Base-by-base conservation (phyloP, 1,284 basidiomycete genomes). In the Melampsora americana region DNA sequence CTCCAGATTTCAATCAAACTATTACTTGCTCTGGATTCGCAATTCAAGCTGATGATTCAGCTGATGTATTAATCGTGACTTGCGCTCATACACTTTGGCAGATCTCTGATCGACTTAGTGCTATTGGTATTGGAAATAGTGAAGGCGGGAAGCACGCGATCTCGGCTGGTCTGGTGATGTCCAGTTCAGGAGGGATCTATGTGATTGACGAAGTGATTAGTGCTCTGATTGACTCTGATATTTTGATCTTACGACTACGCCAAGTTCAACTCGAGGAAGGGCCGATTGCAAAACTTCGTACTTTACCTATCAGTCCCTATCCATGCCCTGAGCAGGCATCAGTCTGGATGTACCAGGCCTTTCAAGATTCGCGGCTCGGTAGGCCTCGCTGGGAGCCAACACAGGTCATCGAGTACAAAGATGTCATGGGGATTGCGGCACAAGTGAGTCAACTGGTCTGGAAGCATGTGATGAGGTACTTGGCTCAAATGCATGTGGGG, bases 11-110 rank as follows among this genome's bases (percentile, higher is more conserved):
- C 30, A 44, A 65, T 11, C 62, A 65, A 23, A 44, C 32, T 14
- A 39, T 65, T 16, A 65, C 62, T 39, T 65, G 62, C 62, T 30
- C 62, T n/a, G 62, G 62, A 30, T 65, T 65, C 42, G 32, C 42
- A 11, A 30, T 65, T 44, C 32, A 65, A 39, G 18, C 23, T 32
- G 32, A 65, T 11, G 12, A 65, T 32, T 65, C 62, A 32, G 42
- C 23, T 14, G 35, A 65, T 7, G 32, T 32, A 9, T 35, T 65
- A 4, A 23, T 65, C 9, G 62, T 30, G 32, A 65, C 62, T 39
- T 65, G 62, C 42, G 62, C 62, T n/a, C 62, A 65, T 65, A 30
- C 62, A 65, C 62, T 65, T n/a, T 65, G 62, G 62, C 62, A 65
- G 35, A 65, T 32, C 12, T 35, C 50, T 23, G 50, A 23, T 20